Evolutionary conservation across 192 early-diverging fungal species (phyloP), one percentile per base, ranked within the genome.

Genomic region (Coemansia sp.): DNA sequence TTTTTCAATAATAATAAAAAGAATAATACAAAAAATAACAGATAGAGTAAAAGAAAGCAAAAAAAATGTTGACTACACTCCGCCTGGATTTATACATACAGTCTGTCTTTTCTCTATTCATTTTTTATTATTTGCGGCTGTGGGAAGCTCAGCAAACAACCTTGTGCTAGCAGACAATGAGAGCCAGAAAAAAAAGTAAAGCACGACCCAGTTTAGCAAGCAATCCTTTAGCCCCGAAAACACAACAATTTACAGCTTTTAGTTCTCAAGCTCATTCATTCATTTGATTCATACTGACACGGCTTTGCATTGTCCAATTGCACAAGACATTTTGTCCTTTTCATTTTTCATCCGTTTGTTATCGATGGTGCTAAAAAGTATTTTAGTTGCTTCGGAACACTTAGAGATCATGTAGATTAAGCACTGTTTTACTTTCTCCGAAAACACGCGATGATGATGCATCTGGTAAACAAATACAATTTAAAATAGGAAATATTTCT

Each of bases 251-350:
- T 15, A 12, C 12, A 48, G 45, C 45, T 48, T 48, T 48, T 48
- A 12, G 45, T 48, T 48, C 45, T 48, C 45, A 48, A 15, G 45
- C 45, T 15, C 45, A 48, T 48, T 48, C 5, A 48, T 48, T 39
- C 2, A 5, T 48, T 15, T 15, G 22, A 28, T 28, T 28, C 22
- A 28, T 48, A 48, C 17, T 48, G 18, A 61, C 59, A 43, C 35
- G 59, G 35, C 59, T 37, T 61, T 61, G 59, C 59, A 61, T 61
- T 61, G 59, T 20, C 59, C 59, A 61, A 61, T 61, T 61, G 35
- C 59, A 61, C 59, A 41, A 11, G 12, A 33, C 12, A 8, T 9
- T 34, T 9, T 35, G 15, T 17, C 17, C 51, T 52, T 52, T 18
- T n/a, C n/a, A n/a, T n/a, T 52, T 2, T 18, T 52, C 51, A 3